Percentiles rank a stretch among this genome's conserved stretches.
Conservation (phyloP, 2,329 filamentous ascomycete genomes). For the Neobulgaria alba region DNA sequence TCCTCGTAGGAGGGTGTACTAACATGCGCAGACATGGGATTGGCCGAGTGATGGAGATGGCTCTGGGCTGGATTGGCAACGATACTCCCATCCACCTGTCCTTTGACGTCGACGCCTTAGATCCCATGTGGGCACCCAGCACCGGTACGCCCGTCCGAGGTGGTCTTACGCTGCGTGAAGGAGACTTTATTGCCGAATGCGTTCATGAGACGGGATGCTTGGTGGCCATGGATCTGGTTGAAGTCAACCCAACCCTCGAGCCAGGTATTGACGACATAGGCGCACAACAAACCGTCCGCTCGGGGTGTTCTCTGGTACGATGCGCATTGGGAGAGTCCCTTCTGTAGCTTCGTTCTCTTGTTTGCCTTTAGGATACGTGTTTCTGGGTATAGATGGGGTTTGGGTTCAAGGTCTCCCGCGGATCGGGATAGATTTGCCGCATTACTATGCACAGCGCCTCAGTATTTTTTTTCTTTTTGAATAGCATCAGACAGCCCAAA, state of each 20-base stretch:
- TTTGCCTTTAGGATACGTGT: too few relatives aligned
- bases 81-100: conserved; percentile 96
- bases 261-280: conserved; percentile 46
- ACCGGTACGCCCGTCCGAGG: conserved; percentile 93
- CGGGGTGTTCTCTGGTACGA: conserved; percentile 83
- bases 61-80: conserved; percentile 85
- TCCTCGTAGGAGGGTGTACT: background rate
- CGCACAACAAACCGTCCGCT: conserved; percentile 77
- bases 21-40: conserved; percentile 66
- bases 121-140: conserved; percentile 92
- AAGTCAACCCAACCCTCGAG: conserved; percentile 69
- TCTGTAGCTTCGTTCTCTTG: conserved; percentile 53
- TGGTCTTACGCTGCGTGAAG: conserved; percentile 86
- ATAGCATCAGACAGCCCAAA: too few relatives aligned
- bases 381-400: too few relatives aligned
- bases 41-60: conserved; percentile 94
- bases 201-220: conserved; percentile 73
- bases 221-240: conserved; percentile 72
- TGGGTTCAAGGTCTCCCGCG: too few relatives aligned
- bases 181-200: conserved; percentile 90
- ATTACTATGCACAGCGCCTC: too few relatives aligned
- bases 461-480: too few relatives aligned
- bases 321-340: conserved; percentile 90
- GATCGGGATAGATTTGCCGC: too few relatives aligned
- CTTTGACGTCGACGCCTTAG: conserved; percentile 93